These are phyloP conservation scores for Onygenales sp. DNA, from an alignment of 2,329 filamentous ascomycete genomes.

Conservation along the genomic window DNA sequence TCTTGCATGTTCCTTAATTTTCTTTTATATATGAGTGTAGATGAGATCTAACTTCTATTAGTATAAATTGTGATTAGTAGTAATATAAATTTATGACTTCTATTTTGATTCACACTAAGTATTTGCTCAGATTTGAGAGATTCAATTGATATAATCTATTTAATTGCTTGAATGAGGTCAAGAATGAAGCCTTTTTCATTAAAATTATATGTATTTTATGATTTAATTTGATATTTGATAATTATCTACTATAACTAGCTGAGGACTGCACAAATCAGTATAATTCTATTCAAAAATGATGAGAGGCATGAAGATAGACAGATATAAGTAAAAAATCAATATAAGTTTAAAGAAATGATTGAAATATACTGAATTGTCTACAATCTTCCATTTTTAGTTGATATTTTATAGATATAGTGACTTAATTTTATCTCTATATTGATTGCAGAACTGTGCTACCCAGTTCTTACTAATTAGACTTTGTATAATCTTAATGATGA, in stretches of 20 bases:
- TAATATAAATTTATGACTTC: conserved; percentile 1
- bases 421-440: too few relatives aligned
- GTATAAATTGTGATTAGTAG: not conserved
- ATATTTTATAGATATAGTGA: too few relatives aligned
- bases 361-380: too few relatives aligned
- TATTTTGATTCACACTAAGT: not conserved
- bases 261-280: too few relatives aligned
- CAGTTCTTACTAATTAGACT: too few relatives aligned
- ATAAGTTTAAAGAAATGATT: too few relatives aligned
- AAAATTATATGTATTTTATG: conserved; percentile 7
- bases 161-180: not conserved
- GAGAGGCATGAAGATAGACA: too few relatives aligned
- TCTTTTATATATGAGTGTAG: conserved; percentile 2
- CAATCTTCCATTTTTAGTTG: too few relatives aligned
- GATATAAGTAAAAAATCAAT: too few relatives aligned
- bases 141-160: conserved; percentile 3
- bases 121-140: not conserved
- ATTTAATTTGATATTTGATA: conserved; percentile 4
- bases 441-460: too few relatives aligned
- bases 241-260: conserved; percentile 1
- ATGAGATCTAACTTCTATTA: not conserved
- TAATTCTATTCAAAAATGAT: too few relatives aligned
- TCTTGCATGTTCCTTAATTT: conserved; percentile 1
- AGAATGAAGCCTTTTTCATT: conserved; percentile 7
- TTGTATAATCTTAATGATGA: too few relatives aligned